phyloP scores from a whole-genome alignment of 1,284 basidiomycete genomes.

The Microbotryum saponariae region DNA sequence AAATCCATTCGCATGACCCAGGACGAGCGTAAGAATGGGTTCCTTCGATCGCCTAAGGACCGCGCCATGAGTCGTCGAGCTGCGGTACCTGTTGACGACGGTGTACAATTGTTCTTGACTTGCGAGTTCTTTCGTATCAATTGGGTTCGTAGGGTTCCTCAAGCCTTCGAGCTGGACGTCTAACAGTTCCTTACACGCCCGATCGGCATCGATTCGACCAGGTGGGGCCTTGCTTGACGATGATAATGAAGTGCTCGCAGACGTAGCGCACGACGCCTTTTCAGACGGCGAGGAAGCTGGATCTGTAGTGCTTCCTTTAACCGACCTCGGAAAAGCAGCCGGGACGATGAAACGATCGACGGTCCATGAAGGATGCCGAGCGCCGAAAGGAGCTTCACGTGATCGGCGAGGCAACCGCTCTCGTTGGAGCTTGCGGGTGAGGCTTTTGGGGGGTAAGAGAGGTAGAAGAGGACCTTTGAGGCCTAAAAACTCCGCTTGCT shows the following conservation, averaged over 20 bases:
- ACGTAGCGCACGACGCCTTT: too few species aligned
- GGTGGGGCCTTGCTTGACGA: too few species aligned
- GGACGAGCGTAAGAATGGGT: conserved; percentile 53
- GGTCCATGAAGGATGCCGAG: conserved; percentile 16
- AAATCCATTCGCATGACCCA: conserved; percentile 73
- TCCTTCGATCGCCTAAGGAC: too few species aligned
- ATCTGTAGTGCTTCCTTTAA: conserved; percentile 1
- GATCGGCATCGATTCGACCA: conserved; percentile 1
- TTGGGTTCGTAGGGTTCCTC: neutral
- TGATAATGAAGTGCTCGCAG: too few species aligned
- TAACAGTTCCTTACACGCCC: conserved; percentile 9
- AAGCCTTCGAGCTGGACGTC: conserved; percentile 17
- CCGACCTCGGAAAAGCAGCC: conserved; percentile 26
- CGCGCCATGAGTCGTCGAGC: too few species aligned
- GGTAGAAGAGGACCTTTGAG: conserved; percentile 8
- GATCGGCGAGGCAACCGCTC: conserved; percentile 7
- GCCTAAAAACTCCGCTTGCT: too few species aligned
- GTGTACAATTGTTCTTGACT: conserved; percentile 26
- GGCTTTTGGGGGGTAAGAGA: conserved; percentile 9
- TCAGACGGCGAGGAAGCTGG: neutral
- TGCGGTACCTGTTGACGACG: conserved; percentile 22
- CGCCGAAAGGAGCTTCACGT: conserved; percentile 1
- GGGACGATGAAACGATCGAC: conserved; percentile 17
- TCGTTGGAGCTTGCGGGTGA: conserved; percentile 5
- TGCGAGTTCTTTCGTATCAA: conserved; percentile 3